Base-by-base conservation (phyloP, 2,329 filamentous ascomycete genomes). In the Podosphaera leucotricha region DNA sequence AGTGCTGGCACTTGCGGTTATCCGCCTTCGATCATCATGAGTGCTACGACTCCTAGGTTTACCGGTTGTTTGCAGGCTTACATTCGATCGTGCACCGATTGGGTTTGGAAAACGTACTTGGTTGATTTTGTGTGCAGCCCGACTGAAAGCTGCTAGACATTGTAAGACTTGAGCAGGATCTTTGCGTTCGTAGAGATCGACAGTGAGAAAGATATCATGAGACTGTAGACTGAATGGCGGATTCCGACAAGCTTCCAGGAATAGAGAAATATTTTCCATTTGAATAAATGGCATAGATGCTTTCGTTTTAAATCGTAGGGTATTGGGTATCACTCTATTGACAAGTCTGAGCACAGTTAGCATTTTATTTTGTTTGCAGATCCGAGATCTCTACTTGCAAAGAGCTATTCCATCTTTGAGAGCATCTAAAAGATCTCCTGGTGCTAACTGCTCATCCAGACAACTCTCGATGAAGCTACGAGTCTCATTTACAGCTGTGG, bases 221-320 rank as follows among this genome's bases (percentile, higher is more conserved):
- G 86, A 77, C 46, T 83, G 85, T 47, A 98, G 75, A 61, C 77
- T 86, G 43, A 98, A 66, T 0, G 90, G 90, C 21, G 81, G 74
- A 43, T 72, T 66, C 61, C 93, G 82, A 65, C 86, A 92, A 47
- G 84, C 85, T 56, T 74, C 76, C 44, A 98, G 74, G 63, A 94
- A 98, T 58, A 92, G 83, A 3, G 86, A 92, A 57, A 98, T 94
- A 60, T 98, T 98, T 61, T 98, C 90, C 86, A 95, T 95, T 62
- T 98, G 90, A 36, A 95, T 87, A 59, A 98, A 98, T 0, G 90
- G 90, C 87, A 95, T 95, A 36, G 75, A 64, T 1, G 86, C 93
- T 57, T 79, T 55, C 7, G 51, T 70, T 64, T 95, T 95, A 71
- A 80, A 95, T 60, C 79, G 84, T 62, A 93, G 72, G 26, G 82